These are phyloP conservation scores for Hygrophila difformis DNA, from an alignment of 257 asterid genomes.

Conservation along the genomic window DNA sequence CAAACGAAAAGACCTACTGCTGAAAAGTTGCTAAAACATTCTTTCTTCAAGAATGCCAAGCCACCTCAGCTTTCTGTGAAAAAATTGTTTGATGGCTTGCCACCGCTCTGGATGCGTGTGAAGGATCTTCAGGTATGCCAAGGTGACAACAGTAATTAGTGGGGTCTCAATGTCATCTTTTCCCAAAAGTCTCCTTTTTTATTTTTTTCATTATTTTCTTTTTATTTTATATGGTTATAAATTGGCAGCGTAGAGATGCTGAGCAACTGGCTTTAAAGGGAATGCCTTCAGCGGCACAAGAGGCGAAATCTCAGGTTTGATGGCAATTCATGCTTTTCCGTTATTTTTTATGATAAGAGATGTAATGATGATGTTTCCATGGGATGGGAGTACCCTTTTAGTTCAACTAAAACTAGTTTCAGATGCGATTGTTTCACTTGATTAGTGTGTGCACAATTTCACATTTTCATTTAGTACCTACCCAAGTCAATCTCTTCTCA, in stretches of 20 bases:
- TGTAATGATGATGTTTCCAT: conserved; percentile 1
- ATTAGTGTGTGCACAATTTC: too few species aligned
- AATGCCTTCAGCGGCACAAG: conserved; percentile 92
- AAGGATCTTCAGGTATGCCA: conserved; percentile 80
- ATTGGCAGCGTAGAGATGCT: conserved; percentile 78
- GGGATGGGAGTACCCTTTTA: not conserved
- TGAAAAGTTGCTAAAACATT: conserved; percentile 84
- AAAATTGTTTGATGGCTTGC: conserved; percentile 78
- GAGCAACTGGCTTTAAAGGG: conserved; percentile 91
- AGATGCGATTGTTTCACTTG: too few species aligned
- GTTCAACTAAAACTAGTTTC: too few species aligned
- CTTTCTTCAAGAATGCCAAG: conserved; percentile 84
- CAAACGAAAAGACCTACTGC: conserved; percentile 98
- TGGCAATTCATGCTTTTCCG: conserved; percentile 12
- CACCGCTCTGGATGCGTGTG: conserved; percentile 90
- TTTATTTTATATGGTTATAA: conserved; percentile 17
- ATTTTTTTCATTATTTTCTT: too few species aligned
- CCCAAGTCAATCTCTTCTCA: too few species aligned
- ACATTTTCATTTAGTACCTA: too few species aligned
- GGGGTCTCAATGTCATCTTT: conserved; percentile 14
- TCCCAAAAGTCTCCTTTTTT: too few species aligned
- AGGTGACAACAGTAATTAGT: conserved; percentile 8
- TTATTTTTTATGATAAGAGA: not conserved
- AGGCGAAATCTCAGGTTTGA: conserved; percentile 92
- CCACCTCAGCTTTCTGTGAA: conserved; percentile 89